Evolutionary conservation across 805 yeast species (phyloP).

Genomic region (Pichia cephalocereana): DNA sequence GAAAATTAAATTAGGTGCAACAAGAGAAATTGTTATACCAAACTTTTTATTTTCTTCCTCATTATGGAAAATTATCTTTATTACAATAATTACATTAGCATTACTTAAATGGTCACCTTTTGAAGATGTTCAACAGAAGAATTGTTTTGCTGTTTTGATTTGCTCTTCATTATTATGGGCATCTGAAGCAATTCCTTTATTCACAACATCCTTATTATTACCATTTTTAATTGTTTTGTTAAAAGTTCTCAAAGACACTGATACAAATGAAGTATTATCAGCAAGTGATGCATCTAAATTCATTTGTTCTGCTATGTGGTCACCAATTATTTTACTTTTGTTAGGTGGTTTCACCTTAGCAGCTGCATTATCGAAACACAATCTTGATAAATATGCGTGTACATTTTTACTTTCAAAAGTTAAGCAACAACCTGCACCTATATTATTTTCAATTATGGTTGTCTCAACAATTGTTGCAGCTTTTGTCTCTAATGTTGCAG

Average conservation of each 20-base stretch:
- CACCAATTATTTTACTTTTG: constrained; percentile 80
- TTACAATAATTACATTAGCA: constrained; percentile 38
- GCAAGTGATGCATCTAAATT: constrained; percentile 68
- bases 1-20: constrained; percentile 22
- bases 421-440: constrained; percentile 75
- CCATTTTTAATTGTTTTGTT: constrained; percentile 75
- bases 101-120: constrained; percentile 50
- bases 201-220: constrained; percentile 75
- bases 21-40: constrained; percentile 24
- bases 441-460: constrained; percentile 72
- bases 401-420: constrained; percentile 74
- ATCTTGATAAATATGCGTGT: constrained; percentile 78
- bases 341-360: constrained; percentile 94
- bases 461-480: constrained; percentile 81
- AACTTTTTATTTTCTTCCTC: constrained; percentile 29
- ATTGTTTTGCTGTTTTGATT: constrained; percentile 77
- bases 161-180: constrained; percentile 91
- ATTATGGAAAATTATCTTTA: constrained; percentile 35
- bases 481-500: constrained; percentile 97
- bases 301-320: constrained; percentile 88
- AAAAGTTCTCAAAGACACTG: constrained; percentile 54
- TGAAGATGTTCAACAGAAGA: constrained; percentile 51
- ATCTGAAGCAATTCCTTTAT: constrained; percentile 86
- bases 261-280: constrained; percentile 39
- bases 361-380: constrained; percentile 86